A percentile compares a stretch with the other conserved stretches of the same genome.
Evolutionary conservation across 2,329 filamentous ascomycete species (phyloP).

Genomic region (Waltergamsia citrina): DNA sequence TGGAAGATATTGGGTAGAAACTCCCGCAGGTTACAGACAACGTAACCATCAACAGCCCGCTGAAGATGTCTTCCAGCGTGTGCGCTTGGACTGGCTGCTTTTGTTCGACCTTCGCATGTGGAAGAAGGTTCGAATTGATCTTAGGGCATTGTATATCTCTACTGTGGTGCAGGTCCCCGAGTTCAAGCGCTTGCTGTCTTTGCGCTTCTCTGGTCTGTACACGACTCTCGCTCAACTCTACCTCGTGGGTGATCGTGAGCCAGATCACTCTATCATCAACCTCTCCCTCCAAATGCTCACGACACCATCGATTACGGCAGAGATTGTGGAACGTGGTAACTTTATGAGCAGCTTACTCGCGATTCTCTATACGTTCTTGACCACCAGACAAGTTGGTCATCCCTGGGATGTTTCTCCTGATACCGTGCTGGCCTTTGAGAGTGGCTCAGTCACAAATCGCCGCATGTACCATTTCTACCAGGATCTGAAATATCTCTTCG

Average conservation of each 20-base stretch:
- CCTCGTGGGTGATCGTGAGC: conserved; percentile 89
- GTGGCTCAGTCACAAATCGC: conserved; percentile 87
- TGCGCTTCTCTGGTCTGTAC: conserved; percentile 92
- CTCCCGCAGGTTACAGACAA: conserved; percentile 59
- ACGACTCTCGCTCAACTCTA: conserved; percentile 91
- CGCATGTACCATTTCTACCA: conserved; percentile 97
- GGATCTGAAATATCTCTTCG: conserved; percentile 84
- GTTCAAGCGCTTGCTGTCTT: conserved; percentile 87
- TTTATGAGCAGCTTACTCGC: conserved; percentile 93
- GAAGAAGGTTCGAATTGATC: conserved; percentile 87
- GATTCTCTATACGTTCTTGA: conserved; percentile 95
- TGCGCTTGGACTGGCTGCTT: conserved; percentile 88
- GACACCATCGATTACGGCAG: conserved; percentile 90
- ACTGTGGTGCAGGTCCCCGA: conserved; percentile 92
- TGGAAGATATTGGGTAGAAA: conserved; percentile 78
- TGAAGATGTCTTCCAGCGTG: conserved; percentile 82
- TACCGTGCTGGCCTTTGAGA: conserved; percentile 85
- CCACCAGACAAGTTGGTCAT: conserved; percentile 89
- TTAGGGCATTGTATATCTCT: conserved; percentile 89
- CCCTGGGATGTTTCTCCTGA: conserved; percentile 80
- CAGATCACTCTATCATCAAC: conserved; percentile 97
- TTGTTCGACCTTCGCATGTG: conserved; percentile 91
- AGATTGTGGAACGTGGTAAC: conserved; percentile 90
- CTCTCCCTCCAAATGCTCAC: conserved; percentile 94
- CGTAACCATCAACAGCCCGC: conserved; percentile 56